Percentiles rank a stretch among this genome's conserved stretches.
These are phyloP conservation scores for Pseudogymnoascus sp. DNA, from an alignment of 2,329 filamentous ascomycete species.

Conservation along the genomic window DNA sequence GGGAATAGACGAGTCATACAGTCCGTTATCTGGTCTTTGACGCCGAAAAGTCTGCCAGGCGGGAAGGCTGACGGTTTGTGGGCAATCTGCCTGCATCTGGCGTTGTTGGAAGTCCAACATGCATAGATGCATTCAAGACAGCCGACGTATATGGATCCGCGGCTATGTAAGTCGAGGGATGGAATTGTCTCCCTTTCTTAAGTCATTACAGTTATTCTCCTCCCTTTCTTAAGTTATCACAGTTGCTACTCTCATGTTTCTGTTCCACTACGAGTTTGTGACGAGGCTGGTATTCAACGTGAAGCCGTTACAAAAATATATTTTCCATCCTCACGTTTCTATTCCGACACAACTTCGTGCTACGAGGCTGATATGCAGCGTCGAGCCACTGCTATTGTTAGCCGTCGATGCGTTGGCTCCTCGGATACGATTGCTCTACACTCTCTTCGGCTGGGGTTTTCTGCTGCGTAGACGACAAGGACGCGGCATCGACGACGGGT, in stretches of 20 bases:
- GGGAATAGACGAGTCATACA: not conserved
- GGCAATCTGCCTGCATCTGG: not conserved
- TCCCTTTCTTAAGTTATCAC: not conserved
- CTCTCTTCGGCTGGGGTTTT: not conserved
- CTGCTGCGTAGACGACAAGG: not conserved
- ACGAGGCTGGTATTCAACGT: not conserved
- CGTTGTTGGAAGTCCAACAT: constrained; percentile 2
- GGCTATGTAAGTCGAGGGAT: not conserved
- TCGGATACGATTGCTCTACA: not conserved
- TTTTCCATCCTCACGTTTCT: not conserved
- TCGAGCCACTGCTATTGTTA: not conserved
- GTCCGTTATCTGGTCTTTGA: not conserved
- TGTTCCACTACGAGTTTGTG: not conserved
- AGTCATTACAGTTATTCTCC: not conserved
- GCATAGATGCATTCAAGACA: not conserved
- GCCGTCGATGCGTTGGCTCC: constrained; percentile 2
- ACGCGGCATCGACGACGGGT: not conserved
- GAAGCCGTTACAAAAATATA: not conserved
- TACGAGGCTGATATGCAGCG: not conserved
- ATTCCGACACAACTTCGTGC: not conserved
- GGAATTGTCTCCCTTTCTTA: not conserved
- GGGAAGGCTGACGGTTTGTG: not conserved
- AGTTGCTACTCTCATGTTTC: not conserved
- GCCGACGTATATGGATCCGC: not conserved
- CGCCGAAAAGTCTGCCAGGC: not conserved